phyloP scores from a whole-genome alignment of 73 alveolate species.

The Tetrahymena thermophila region DNA sequence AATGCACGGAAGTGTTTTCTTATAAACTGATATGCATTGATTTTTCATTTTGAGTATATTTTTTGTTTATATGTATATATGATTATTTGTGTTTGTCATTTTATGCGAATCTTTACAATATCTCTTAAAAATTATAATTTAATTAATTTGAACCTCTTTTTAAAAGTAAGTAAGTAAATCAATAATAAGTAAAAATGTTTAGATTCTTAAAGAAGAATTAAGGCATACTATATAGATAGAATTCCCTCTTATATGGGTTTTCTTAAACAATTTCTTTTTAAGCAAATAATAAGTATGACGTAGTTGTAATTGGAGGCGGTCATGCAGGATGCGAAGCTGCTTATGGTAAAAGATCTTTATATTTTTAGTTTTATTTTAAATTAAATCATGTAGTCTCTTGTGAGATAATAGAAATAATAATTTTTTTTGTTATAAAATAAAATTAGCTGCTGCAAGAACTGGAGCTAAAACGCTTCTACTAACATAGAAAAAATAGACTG shows the following conservation, averaged over 20 bases:
- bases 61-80: not conserved
- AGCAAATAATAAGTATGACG: conserved; percentile 16
- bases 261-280: not conserved
- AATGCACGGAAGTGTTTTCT: not conserved
- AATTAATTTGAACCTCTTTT: not conserved
- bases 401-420: not conserved
- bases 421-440: not conserved
- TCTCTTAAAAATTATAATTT: not conserved
- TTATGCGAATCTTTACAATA: not conserved
- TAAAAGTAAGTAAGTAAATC: not conserved
- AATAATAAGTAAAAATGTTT: not conserved
- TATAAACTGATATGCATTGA: not conserved
- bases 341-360: not conserved
- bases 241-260: not conserved
- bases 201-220: not conserved
- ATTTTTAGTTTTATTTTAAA: not conserved
- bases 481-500: conserved; percentile 40
- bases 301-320: conserved; percentile 68
- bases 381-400: not conserved
- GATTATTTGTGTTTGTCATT: not conserved
- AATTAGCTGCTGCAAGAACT: conserved; percentile 53
- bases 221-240: not conserved
- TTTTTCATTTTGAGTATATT: not conserved
- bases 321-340: conserved; percentile 81
- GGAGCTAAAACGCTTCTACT: conserved; percentile 58